phyloP scores from a whole-genome alignment of 2,329 filamentous ascomycete species.

The Herpomyces periplanetae region DNA sequence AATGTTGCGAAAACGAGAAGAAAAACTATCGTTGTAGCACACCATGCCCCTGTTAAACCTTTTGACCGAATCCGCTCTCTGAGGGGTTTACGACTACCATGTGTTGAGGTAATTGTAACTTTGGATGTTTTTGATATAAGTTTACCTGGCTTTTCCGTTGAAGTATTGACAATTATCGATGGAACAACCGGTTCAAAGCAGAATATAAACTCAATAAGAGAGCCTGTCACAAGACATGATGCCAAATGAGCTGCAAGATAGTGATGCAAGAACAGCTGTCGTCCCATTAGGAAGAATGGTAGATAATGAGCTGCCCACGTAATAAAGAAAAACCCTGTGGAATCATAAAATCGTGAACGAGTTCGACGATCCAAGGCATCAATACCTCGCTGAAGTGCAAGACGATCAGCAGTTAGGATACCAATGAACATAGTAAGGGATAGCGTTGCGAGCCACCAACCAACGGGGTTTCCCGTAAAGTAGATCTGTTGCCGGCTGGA shows the following conservation, averaged over 20 bases:
- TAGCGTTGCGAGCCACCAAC: constrained; percentile 86
- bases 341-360: constrained; percentile 80
- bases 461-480: constrained; percentile 80
- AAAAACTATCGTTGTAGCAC: constrained; percentile 29
- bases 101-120: constrained; percentile 7
- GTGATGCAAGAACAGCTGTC: constrained; percentile 88
- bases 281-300: constrained; percentile 90
- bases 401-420: constrained; percentile 62
- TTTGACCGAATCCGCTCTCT: constrained; percentile 41
- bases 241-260: constrained; percentile 83
- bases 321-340: constrained; percentile 92
- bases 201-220: constrained; percentile 80
- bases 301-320: constrained; percentile 92
- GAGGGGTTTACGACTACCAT: constrained; percentile 26
- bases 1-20: constrained; percentile 29
- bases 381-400: constrained; percentile 62
- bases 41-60: constrained; percentile 38
- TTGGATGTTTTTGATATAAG: constrained; percentile 12
- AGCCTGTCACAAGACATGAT: constrained; percentile 54
- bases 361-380: constrained; percentile 73
- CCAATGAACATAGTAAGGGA: constrained; percentile 70
- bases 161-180: constrained; percentile 6
- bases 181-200: constrained; percentile 29
- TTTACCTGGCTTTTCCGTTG: constrained; percentile 8
- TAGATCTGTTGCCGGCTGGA: constrained; percentile 89